Evolutionary conservation across 2,329 filamentous ascomycete species (phyloP).

Genomic region (Xylaria sp.): DNA sequence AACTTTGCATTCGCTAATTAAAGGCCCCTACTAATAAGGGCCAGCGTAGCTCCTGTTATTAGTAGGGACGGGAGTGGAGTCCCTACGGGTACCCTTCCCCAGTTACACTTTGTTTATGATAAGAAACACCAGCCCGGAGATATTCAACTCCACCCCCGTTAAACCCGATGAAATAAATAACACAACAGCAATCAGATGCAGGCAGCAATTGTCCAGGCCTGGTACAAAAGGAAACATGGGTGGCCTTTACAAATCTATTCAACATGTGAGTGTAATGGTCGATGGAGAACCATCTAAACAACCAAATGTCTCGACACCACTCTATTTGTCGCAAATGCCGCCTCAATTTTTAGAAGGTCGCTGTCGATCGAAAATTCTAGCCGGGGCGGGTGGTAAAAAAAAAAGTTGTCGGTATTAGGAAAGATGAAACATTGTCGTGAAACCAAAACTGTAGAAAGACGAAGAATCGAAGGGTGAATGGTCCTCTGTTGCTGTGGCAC

Average conservation of each 20-base stretch:
- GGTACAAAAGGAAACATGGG: neutral
- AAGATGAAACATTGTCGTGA: neutral
- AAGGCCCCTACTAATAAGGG: too few relatives aligned
- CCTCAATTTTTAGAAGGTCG: neutral
- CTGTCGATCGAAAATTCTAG: neutral
- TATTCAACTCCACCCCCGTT: constrained; percentile 9
- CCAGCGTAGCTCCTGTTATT: too few relatives aligned
- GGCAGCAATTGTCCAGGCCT: neutral
- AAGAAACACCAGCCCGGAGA: constrained; percentile 5
- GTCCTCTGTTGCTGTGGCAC: neutral
- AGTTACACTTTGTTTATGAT: neutral
- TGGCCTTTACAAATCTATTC: neutral
- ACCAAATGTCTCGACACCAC: neutral
- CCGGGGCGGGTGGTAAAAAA: neutral
- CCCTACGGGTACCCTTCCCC: too few relatives aligned
- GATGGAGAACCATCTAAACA: neutral
- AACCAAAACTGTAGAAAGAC: neutral
- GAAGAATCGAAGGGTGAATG: neutral
- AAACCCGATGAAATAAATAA: constrained; percentile 11
- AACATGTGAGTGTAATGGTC: neutral
- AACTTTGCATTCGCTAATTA: too few relatives aligned
- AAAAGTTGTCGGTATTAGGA: neutral
- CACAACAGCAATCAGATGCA: neutral
- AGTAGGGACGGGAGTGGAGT: too few relatives aligned
- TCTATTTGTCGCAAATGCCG: neutral